A percentile compares a stretch with the other conserved stretches of the same genome.
Conservation (phyloP, 2,329 filamentous ascomycete genomes). For the Colletotrichum coccodes region DNA sequence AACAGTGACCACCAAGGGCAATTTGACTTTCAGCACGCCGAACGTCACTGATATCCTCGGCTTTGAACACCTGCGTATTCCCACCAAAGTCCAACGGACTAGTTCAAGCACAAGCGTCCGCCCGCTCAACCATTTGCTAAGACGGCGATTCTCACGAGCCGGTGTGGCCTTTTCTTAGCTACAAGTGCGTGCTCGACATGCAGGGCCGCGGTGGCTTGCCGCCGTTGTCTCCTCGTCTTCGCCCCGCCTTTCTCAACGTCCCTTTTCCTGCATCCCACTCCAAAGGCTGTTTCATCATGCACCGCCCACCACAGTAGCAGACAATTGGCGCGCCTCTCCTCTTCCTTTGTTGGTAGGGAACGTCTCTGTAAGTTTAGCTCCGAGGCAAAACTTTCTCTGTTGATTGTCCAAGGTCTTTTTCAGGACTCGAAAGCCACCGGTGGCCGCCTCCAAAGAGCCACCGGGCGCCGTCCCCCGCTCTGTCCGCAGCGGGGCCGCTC, state of each 20-base stretch:
- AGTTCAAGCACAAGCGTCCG: conserved; percentile 18
- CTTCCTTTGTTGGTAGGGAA: too few relatives aligned
- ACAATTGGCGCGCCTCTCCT: background rate
- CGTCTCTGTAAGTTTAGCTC: too few relatives aligned
- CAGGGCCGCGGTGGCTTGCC: conserved; percentile 27
- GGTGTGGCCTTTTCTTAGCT: conserved; percentile 17
- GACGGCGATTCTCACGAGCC: background rate
- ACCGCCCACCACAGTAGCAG: background rate
- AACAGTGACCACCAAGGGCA: background rate
- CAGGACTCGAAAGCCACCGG: background rate
- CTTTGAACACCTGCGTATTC: background rate
- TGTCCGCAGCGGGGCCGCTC: background rate
- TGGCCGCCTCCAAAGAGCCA: background rate
- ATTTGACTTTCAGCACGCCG: background rate
- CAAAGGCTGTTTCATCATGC: conserved; percentile 22
- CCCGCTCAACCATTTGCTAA: background rate
- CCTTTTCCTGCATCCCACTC: background rate
- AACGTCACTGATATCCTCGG: background rate
- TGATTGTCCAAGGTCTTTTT: background rate
- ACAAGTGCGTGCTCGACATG: conserved; percentile 8
- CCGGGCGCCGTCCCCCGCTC: background rate
- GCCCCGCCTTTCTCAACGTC: conserved; percentile 1
- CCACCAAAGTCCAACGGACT: background rate
- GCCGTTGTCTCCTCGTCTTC: conserved; percentile 7
- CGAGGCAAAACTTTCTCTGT: too few relatives aligned